Conservation (phyloP, 2,329 filamentous ascomycete genomes). For the Drechslerella dactyloides region DNA sequence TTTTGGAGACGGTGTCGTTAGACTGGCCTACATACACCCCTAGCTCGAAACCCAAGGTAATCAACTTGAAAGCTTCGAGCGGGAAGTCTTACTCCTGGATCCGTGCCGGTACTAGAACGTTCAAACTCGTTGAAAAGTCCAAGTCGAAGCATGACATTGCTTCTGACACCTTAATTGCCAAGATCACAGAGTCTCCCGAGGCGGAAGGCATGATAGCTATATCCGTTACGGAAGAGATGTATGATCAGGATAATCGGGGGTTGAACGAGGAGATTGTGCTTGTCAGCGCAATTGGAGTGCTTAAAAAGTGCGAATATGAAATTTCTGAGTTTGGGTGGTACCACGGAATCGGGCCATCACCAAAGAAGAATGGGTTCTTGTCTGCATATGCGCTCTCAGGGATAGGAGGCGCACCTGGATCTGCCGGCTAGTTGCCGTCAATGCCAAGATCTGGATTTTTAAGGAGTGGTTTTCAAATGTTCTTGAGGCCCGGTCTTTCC, state of each 20-base stretch:
- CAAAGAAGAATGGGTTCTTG: constrained; percentile 1
- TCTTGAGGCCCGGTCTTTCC: too few species aligned
- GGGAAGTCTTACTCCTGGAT: constrained; percentile 28
- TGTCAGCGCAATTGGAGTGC: constrained; percentile 21
- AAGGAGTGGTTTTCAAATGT: too few species aligned
- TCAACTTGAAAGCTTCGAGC: constrained; percentile 14
- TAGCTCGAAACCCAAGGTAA: constrained; percentile 24
- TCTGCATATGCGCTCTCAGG: background rate
- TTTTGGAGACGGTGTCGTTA: constrained; percentile 9
- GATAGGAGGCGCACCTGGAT: background rate
- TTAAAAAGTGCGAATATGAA: constrained; percentile 30
- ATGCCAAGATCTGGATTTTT: too few species aligned
- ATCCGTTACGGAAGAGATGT: constrained; percentile 2
- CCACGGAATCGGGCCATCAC: background rate
- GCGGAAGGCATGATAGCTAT: constrained; percentile 8
- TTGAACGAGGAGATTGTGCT: constrained; percentile 21
- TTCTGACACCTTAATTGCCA: constrained; percentile 2
- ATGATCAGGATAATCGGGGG: background rate
- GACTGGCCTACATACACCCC: constrained; percentile 19
- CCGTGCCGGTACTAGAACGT: constrained; percentile 3
- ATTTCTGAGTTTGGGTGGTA: background rate
- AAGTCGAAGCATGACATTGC: constrained; percentile 5
- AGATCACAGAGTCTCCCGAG: background rate
- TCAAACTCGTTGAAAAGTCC: constrained; percentile 20
- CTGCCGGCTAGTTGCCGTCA: too few species aligned